Evolutionary conservation across 306 rosid species (phyloP).

Genomic region (Spatholobus suberectus): DNA sequence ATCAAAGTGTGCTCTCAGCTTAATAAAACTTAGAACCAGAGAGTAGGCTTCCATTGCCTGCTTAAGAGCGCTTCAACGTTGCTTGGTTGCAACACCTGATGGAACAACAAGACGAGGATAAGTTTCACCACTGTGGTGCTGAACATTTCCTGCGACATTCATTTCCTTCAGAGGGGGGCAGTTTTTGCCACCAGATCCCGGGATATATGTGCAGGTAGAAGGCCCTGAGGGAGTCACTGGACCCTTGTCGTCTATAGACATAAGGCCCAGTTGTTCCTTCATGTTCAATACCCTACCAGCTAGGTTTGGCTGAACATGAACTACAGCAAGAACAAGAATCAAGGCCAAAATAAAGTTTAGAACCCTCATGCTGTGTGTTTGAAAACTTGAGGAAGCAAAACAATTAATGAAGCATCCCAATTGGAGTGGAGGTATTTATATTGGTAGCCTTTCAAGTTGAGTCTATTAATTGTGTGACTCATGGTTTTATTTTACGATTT

Average conservation of each 20-base stretch:
- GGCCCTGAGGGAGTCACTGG: slow-evolving; percentile 62
- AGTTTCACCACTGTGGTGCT: background rate
- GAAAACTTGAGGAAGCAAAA: background rate
- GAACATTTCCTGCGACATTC: slow-evolving; percentile 42
- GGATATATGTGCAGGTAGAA: slow-evolving; percentile 77
- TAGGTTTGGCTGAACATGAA: slow-evolving; percentile 50
- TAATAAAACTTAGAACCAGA: background rate
- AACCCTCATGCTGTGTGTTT: slow-evolving; percentile 45
- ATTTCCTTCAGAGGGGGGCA: slow-evolving; percentile 67
- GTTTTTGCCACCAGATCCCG: slow-evolving; percentile 61
- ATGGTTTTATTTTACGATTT: slow-evolving; percentile 30
- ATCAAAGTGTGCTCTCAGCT: background rate
- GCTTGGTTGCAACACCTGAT: slow-evolving; percentile 43
- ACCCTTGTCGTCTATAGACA: slow-evolving; percentile 68
- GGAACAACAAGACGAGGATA: slow-evolving; percentile 48
- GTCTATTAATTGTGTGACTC: background rate
- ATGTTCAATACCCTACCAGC: slow-evolving; percentile 53
- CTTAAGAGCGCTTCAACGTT: slow-evolving; percentile 20
- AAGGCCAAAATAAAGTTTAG: slow-evolving; percentile 43
- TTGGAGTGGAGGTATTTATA: slow-evolving; percentile 55
- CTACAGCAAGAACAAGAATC: slow-evolving; percentile 47
- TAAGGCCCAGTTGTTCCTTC: slow-evolving; percentile 35
- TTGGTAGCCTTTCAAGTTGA: background rate
- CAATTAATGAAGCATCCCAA: background rate
- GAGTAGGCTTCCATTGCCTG: background rate